Percentiles rank a stretch among this genome's conserved stretches.
phyloP scores from a whole-genome alignment of 2,329 filamentous ascomycete species.

The Ophiocordyceps polyrhachis-furcata region DNA sequence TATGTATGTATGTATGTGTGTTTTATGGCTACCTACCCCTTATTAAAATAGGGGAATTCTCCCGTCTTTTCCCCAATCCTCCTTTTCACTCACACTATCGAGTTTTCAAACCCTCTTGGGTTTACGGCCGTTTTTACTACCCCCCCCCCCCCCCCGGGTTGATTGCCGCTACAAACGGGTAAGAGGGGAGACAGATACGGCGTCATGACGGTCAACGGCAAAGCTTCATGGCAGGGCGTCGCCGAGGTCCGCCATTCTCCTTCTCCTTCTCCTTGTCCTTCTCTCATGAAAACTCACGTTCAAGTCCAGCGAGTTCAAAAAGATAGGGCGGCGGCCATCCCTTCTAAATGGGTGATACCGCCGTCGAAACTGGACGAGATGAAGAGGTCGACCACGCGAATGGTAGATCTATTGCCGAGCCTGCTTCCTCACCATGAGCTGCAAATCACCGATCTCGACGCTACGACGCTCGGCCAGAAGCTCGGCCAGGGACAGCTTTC shows the following conservation, averaged over 20 bases:
- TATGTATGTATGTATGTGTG: too few species aligned
- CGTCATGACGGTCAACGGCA: not conserved
- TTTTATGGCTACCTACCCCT: too few species aligned
- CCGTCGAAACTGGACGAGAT: constrained; percentile 3
- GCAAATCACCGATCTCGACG: constrained; percentile 6
- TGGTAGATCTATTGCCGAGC: constrained; percentile 2
- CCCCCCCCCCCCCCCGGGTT: too few species aligned
- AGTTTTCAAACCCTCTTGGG: not conserved
- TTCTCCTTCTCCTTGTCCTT: too few species aligned
- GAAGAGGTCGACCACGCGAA: constrained; percentile 2
- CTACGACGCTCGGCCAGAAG: constrained; percentile 4
- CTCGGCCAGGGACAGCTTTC: constrained; percentile 5
- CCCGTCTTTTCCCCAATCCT: too few species aligned
- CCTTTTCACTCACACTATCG: not conserved
- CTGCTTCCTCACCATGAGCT: constrained; percentile 6
- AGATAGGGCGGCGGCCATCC: constrained; percentile 2
- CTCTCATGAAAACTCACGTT: too few species aligned
- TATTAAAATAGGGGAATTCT: too few species aligned
- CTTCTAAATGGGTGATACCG: constrained; percentile 3
- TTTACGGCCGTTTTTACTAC: not conserved
- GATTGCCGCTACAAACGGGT: too few species aligned
- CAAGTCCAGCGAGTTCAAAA: constrained; percentile 3
- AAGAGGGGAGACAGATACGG: too few species aligned
- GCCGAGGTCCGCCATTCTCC: constrained; percentile 2
- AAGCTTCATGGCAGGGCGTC: constrained; percentile 2